Evolutionary conservation across 352 stramenopile genomes (phyloP), one percentile per base, ranked within the genome.

Genomic region (Phytophthora colocasiae): DNA sequence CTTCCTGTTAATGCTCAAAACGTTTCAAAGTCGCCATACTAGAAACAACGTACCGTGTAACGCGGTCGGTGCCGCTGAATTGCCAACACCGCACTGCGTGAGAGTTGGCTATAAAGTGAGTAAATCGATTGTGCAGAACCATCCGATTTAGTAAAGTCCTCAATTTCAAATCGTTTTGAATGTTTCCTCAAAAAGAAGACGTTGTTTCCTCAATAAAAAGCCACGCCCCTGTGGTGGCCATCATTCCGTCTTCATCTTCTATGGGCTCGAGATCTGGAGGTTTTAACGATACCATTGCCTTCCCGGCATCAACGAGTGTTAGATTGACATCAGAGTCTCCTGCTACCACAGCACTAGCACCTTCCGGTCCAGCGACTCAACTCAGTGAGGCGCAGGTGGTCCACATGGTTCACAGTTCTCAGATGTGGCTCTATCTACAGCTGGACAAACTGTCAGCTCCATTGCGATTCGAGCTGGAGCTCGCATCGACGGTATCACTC

Each of bases 301-400:
- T 36, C 17, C 24, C 44, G 10, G 32, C 12, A 31, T 31, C n/a
- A 15, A 15, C 43, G 12, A 48, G 7, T 48, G 43, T 31, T 5
- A 27, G 11, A 0, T 19, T 27, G 32, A 0, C 24, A 15, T 24
- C 22, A 2, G 44, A 50, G 22, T 22, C 44, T 19, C 31, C 31
- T 36, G 1, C 31, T 14, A 36, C 31, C 31, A 38, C 22, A 12
- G 24, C 44, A 22, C 44, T 24, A 50, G 12, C 11, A 36, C 44
- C 44, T 50, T 50, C 44, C 8, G 44, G 22, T 2, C 44, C 24
- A 36, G 50, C 34, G 22, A 47, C 36, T 40, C 51, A 51, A 36
- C 50, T 66, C 4, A 66, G 58, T 12, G 58, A 66, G 31, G 29
- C 39, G 3, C 58, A 58, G 58, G 58, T 34, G 58, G 58, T 6